phyloP scores from a whole-genome alignment of 225 moss, liverwort and hornwort genomes.

The Pseudoscleropodium purum region DNA sequence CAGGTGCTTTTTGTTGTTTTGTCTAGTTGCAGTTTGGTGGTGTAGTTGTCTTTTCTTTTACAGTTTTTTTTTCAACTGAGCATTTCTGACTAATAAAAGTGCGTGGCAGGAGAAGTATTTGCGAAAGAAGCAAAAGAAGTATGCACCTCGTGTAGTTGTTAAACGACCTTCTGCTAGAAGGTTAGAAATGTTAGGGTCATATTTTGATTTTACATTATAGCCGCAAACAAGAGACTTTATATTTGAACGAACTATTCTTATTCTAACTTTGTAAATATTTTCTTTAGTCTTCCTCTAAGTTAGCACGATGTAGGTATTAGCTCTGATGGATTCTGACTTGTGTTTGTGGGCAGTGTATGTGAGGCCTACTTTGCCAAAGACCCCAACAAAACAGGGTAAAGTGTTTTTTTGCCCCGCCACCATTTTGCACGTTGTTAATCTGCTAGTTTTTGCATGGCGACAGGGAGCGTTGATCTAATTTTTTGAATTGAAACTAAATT shows the following conservation, averaged over 20 bases:
- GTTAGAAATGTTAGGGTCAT: conserved; percentile 10
- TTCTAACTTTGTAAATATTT: background rate
- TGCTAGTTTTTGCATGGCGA: background rate
- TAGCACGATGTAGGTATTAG: background rate
- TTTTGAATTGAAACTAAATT: background rate
- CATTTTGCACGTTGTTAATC: background rate
- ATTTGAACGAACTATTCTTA: background rate
- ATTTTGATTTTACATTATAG: background rate
- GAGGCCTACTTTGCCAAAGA: conserved; percentile 97
- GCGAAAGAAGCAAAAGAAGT: conserved; percentile 97
- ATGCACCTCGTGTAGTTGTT: conserved; percentile 76
- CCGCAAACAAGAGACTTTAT: background rate
- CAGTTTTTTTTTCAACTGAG: background rate
- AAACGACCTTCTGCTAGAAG: conserved; percentile 87
- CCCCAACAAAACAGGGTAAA: conserved; percentile 86
- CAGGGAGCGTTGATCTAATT: background rate
- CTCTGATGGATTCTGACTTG: conserved; percentile 1
- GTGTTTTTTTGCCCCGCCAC: background rate
- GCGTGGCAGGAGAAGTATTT: conserved; percentile 85
- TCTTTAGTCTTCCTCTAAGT: background rate
- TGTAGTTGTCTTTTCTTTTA: background rate
- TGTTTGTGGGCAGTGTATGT: conserved; percentile 66
- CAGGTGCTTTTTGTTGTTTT: conserved; percentile 41
- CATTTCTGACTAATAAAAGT: background rate
- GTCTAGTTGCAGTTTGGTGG: background rate